A percentile compares a stretch with the other conserved stretches of the same genome.
Conservation (phyloP, 1,139 yeast species). For the Debaryomyces nepalensis region DNA sequence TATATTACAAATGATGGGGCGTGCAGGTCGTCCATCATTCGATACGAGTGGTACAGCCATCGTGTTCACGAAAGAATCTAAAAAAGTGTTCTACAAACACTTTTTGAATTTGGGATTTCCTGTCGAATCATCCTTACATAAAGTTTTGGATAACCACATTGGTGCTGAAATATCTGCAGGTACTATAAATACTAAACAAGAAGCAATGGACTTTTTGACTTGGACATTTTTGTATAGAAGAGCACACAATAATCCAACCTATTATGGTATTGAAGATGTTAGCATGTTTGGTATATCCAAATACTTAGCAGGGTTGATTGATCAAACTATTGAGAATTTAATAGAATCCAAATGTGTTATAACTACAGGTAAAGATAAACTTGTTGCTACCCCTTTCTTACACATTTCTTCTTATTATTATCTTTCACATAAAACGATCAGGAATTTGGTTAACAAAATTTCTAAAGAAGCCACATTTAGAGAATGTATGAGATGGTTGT, state of each 20-base stretch:
- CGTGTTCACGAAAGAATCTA: conserved; percentile 89
- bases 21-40: conserved; percentile 97
- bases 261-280: conserved; percentile 82
- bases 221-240: conserved; percentile 96
- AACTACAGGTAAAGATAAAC: conserved; percentile 51
- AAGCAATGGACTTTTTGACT: conserved; percentile 88
- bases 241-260: conserved; percentile 94
- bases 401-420: conserved; percentile 90
- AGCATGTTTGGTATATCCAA: conserved; percentile 67
- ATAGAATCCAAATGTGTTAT: conserved; percentile 74
- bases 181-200: conserved; percentile 78
- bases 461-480: conserved; percentile 58
- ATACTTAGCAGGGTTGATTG: conserved; percentile 76
- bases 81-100: conserved; percentile 91
- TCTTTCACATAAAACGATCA: conserved; percentile 86
- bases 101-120: conserved; percentile 96
- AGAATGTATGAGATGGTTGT: conserved; percentile 71
- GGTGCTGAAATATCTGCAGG: conserved; percentile 97
- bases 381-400: conserved; percentile 78
- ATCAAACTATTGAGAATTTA: conserved; percentile 68
- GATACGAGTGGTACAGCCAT: conserved; percentile 96
- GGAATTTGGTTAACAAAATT: conserved; percentile 64
- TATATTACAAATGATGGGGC: conserved; percentile 86
- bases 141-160: conserved; percentile 89
- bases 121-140: conserved; percentile 93